phyloP scores from a whole-genome alignment of 1,284 basidiomycete species.

The Polyporus tsugae region DNA sequence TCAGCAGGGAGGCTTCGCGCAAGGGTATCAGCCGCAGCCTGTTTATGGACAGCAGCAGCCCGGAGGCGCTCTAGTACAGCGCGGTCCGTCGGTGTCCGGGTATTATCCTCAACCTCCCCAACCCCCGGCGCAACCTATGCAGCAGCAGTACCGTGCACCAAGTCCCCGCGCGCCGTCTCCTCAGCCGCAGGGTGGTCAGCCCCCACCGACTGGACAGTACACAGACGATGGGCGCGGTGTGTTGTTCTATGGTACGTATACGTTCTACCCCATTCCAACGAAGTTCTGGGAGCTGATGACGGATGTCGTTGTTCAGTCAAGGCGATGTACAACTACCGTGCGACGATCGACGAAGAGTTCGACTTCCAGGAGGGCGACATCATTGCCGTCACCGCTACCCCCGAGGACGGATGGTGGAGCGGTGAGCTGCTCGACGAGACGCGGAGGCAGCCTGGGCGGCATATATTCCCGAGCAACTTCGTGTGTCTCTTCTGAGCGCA shows the following conservation, averaged over 20 bases:
- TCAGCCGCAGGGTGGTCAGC: constrained; percentile 39
- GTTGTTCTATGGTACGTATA: constrained; percentile 79
- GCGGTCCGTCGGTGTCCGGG: constrained; percentile 33
- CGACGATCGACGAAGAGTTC: constrained; percentile 89
- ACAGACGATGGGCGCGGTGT: constrained; percentile 83
- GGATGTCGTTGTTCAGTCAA: constrained; percentile 64
- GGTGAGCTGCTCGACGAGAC: constrained; percentile 90
- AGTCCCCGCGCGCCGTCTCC: constrained; percentile 51
- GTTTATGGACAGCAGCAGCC: constrained; percentile 27
- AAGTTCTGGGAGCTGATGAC: background rate
- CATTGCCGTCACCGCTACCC: constrained; percentile 91
- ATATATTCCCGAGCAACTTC: constrained; percentile 95
- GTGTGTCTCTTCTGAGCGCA: constrained; percentile 45
- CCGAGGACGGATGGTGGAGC: constrained; percentile 96
- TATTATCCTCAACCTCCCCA: constrained; percentile 32
- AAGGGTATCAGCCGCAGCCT: constrained; percentile 19
- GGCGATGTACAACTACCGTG: constrained; percentile 92
- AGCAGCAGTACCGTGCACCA: constrained; percentile 32
- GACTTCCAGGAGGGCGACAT: constrained; percentile 93
- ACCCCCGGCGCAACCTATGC: constrained; percentile 29
- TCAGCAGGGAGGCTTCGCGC: constrained; percentile 42
- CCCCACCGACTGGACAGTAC: constrained; percentile 70
- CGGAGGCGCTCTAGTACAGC: constrained; percentile 30
- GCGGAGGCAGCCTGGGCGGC: constrained; percentile 78
- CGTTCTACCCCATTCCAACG: constrained; percentile 7